Conservation (phyloP, 2,329 filamentous ascomycete genomes). For the Xylariales sp. region DNA sequence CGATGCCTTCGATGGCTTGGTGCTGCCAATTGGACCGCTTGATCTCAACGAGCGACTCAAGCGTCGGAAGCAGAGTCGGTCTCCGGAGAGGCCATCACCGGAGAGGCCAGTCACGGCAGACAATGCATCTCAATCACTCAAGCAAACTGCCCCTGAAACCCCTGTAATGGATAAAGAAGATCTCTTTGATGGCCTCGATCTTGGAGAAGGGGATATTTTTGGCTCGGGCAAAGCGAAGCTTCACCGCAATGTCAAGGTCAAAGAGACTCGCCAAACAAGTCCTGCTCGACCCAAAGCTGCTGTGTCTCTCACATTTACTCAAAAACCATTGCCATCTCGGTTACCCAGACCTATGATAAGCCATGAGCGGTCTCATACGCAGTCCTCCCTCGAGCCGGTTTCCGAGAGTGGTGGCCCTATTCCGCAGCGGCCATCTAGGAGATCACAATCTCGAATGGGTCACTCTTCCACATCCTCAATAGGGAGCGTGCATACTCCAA, state of each 20-base stretch:
- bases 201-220: conserved; percentile 79
- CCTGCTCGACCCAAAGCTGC: conserved; percentile 69
- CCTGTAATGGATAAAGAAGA: conserved; percentile 60
- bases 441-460: conserved; percentile 63
- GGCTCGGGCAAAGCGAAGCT: conserved; percentile 75
- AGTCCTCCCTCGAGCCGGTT: conserved; percentile 82
- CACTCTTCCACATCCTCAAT: conserved; percentile 68
- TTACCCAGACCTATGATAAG: conserved; percentile 70
- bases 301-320: conserved; percentile 87
- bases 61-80: conserved; percentile 60
- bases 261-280: conserved; percentile 64
- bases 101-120: conserved; percentile 39
- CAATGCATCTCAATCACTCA: conserved; percentile 19
- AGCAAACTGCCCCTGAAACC: conserved; percentile 16
- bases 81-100: conserved; percentile 47
- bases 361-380: conserved; percentile 61
- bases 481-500: conserved; percentile 57
- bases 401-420: conserved; percentile 81
- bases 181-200: conserved; percentile 80
- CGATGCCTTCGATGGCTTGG: conserved; percentile 83
- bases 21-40: conserved; percentile 78
- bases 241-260: conserved; percentile 89
- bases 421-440: conserved; percentile 47
- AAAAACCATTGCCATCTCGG: conserved; percentile 67
- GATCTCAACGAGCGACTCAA: conserved; percentile 77